Conservation (phyloP, 345 rosid species). For the Euphorbia pulcherrima region DNA sequence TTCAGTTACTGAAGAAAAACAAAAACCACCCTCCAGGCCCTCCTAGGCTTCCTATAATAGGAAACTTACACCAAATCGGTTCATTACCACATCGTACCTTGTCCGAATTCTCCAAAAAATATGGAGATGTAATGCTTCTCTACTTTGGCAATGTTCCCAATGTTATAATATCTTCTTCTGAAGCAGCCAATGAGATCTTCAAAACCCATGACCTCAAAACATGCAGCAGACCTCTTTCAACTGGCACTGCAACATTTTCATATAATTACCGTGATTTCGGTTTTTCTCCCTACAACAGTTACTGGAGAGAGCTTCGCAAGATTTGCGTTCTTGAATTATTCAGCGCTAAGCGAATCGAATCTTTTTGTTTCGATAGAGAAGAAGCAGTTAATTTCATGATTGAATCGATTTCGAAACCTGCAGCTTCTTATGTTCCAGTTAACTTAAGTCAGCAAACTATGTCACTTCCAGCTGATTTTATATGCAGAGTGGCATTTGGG, state of each 20-base stretch:
- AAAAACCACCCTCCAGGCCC: conserved; percentile 7
- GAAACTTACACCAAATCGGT: conserved; percentile 20
- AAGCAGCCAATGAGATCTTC: conserved; percentile 25
- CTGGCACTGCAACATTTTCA: background rate
- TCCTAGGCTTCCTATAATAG: conserved; percentile 17
- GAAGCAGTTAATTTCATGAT: background rate
- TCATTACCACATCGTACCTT: conserved; percentile 6
- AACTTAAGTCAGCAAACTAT: background rate
- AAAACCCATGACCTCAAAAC: conserved; percentile 1
- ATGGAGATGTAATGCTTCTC: conserved; percentile 20
- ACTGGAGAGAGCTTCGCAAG: background rate
- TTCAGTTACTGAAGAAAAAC: background rate
- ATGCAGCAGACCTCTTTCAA: conserved; percentile 10
- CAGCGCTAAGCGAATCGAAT: background rate
- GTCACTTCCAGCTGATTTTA: background rate
- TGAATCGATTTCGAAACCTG: background rate
- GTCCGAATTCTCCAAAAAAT: conserved; percentile 12
- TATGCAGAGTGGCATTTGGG: conserved; percentile 9
- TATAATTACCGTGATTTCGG: conserved; percentile 13
- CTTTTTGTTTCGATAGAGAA: background rate
- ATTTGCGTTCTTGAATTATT: background rate
- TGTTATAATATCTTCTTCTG: conserved; percentile 20
- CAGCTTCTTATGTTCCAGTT: background rate
- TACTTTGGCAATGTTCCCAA: conserved; percentile 8
- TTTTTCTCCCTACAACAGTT: background rate